Evolutionary conservation across 179 eudicot genomes (phyloP), one percentile per base, ranked within the genome.

Genomic region (Patellifolia procumbens): DNA sequence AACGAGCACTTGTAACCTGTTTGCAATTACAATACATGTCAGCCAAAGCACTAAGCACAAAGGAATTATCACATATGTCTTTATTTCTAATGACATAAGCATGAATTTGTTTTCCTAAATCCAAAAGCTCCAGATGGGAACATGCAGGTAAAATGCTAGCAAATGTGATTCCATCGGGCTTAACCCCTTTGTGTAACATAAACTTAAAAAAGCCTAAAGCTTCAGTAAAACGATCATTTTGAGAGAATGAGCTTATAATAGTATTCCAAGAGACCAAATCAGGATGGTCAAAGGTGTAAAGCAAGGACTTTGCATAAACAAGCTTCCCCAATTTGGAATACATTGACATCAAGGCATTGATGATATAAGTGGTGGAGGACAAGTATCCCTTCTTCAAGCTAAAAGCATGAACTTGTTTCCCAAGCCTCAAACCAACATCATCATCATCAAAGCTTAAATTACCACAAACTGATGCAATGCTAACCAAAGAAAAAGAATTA

Each of bases 251-350:
- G 31, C 90, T 84, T 63, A 88, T 83, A 71, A 89, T 87, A 11
- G 92, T 86, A 71, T 84, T 88, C 92, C 94, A 88, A 16, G 94
- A 78, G 22, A 88, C 87, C 55, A 88, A 78, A 85, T 90, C 89
- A 5, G 87, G 81, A 49, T 76, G 84, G 68, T 72, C 82, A 80
- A 88, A 87, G 2, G 62, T 74, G 10, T 81, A 82, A 77, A 90
- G 83, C 78, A 78, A 86, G 2, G 80, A 73, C 35, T 86, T 86
- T 13, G 88, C 88, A 68, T 87, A 85, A 39, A 85, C 89, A 29
- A 87, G 79, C 67, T 74, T 84, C 60, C 88, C 87, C 28, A 84
- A 80, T 67, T 85, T 90, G 0, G 88, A 88, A 51, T 87, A 88
- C 91, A 90, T 87, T 29, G 87, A 82, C 85, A 90, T 70, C 78